Conservation (phyloP, 176 grass and related monocot genomes). For the Avena sativa region DNA sequence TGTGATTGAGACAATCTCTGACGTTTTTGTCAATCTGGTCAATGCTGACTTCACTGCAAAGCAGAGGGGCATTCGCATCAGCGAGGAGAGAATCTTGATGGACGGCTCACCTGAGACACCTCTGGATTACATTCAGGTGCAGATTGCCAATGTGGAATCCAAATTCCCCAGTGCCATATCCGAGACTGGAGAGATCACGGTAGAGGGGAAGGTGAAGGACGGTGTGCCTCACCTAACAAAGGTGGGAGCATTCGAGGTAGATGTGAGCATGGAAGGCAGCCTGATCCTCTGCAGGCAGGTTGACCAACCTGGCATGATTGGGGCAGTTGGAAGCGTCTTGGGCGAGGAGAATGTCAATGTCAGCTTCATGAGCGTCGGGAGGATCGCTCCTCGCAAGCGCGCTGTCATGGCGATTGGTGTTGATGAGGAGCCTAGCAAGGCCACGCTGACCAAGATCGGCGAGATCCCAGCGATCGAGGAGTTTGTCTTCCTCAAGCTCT, state of each 20-base stretch:
- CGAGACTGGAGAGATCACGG: conserved; percentile 64
- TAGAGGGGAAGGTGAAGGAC: conserved; percentile 76
- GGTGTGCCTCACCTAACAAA: conserved; percentile 77
- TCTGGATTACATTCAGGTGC: conserved; percentile 77
- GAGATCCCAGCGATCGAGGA: conserved; percentile 82
- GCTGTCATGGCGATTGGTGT: conserved; percentile 88
- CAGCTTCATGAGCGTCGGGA: conserved; percentile 92
- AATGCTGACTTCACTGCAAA: conserved; percentile 90
- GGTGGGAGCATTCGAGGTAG: conserved; percentile 79
- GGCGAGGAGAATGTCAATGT: conserved; percentile 86
- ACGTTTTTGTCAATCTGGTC: conserved; percentile 80
- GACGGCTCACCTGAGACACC: conserved; percentile 76
- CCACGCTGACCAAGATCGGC: conserved; percentile 72
- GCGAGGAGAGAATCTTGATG: conserved; percentile 72
- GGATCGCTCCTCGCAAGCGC: conserved; percentile 67
- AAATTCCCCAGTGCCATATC: conserved; percentile 76
- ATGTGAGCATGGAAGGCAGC: conserved; percentile 87
- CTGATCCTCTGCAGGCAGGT: conserved; percentile 89
- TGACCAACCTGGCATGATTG: conserved; percentile 89
- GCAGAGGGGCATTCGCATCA: conserved; percentile 77
- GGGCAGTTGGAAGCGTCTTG: conserved; percentile 67
- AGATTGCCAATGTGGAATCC: conserved; percentile 74
- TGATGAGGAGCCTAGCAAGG: conserved; percentile 68
- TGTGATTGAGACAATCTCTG: conserved; percentile 84
- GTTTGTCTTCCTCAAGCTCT: conserved; percentile 92